A percentile compares a stretch with the other conserved stretches of the same genome.
phyloP scores from a whole-genome alignment of 176 grass and related monocot species.

The Juncus effusus region DNA sequence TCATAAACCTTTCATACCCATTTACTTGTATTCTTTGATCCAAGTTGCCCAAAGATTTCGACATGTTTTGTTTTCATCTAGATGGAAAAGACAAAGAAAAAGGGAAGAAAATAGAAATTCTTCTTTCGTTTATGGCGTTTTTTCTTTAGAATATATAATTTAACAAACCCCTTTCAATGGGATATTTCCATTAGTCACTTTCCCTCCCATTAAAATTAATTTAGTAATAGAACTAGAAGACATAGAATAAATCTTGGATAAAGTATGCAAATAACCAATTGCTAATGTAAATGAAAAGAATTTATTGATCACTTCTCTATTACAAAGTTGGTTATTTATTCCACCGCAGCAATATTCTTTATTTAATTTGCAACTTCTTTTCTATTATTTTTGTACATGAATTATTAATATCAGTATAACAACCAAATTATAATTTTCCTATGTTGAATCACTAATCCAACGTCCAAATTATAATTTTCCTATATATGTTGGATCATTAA shows the following conservation, averaged over 20 bases:
- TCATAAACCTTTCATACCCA: too few relatives aligned
- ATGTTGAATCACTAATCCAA: too few relatives aligned
- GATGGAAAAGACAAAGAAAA: too few relatives aligned
- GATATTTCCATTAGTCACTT: not conserved
- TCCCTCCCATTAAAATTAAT: not conserved
- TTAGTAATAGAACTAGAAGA: not conserved
- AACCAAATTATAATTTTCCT: too few relatives aligned
- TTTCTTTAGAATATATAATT: not conserved
- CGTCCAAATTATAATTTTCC: too few relatives aligned
- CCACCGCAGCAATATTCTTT: too few relatives aligned
- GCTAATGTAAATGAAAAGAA: not conserved
- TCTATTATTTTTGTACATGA: too few relatives aligned
- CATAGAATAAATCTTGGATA: not conserved
- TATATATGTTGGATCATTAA: too few relatives aligned
- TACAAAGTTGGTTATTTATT: too few relatives aligned
- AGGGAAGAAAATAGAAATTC: conserved; percentile 8
- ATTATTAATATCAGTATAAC: too few relatives aligned
- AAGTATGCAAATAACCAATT: conserved; percentile 15
- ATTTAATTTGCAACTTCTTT: too few relatives aligned
- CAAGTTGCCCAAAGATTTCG: not conserved
- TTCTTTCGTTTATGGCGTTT: not conserved
- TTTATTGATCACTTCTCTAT: not conserved
- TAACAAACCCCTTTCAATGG: not conserved
- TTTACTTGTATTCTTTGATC: too few relatives aligned
- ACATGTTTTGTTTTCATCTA: not conserved